phyloP scores from a whole-genome alignment of 768 basidiomycete species.

The Candolleomyces efflorescens region DNA sequence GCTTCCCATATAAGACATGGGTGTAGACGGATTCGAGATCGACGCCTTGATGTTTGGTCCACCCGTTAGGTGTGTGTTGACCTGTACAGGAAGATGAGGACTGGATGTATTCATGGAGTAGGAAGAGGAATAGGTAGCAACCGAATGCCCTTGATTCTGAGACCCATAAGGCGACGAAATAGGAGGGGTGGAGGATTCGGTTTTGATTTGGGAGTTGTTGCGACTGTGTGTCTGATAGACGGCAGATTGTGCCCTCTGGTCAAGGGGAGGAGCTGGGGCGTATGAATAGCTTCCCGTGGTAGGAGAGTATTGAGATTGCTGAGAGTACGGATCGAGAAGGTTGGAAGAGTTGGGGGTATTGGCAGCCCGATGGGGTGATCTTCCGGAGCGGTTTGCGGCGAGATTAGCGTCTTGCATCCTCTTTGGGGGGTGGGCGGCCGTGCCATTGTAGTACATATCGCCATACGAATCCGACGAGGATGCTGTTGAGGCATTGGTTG shows the following conservation, averaged over 20 bases:
- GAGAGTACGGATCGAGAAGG: conserved; percentile 67
- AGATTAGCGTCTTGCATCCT: conserved; percentile 46
- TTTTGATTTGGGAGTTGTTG: conserved; percentile 52
- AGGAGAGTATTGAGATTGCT: conserved; percentile 65
- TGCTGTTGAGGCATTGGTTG: conserved; percentile 29
- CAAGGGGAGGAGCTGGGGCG: conserved; percentile 30
- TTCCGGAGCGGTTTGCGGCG: conserved; percentile 40
- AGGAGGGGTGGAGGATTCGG: conserved; percentile 46
- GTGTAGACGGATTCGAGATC: conserved; percentile 66
- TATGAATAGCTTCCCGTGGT: conserved; percentile 50
- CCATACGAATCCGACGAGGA: conserved; percentile 46
- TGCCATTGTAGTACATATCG: conserved; percentile 60
- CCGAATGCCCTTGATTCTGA: conserved; percentile 28
- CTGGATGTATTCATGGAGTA: conserved; percentile 66
- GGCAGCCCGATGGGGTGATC: conserved; percentile 60
- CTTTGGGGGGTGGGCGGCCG: conserved; percentile 48
- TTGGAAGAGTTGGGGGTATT: conserved; percentile 41
- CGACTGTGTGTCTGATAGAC: conserved; percentile 56
- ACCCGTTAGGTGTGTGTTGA: conserved; percentile 47
- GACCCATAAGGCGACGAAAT: conserved; percentile 53
- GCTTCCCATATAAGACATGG: conserved; percentile 60
- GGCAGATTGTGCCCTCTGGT: conserved; percentile 36
- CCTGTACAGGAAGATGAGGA: conserved; percentile 51
- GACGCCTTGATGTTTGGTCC: conserved; percentile 50
- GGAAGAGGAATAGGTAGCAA: conserved; percentile 20